phyloP scores from a whole-genome alignment of 805 yeast species.

The Saccharomycopsis sp. region DNA sequence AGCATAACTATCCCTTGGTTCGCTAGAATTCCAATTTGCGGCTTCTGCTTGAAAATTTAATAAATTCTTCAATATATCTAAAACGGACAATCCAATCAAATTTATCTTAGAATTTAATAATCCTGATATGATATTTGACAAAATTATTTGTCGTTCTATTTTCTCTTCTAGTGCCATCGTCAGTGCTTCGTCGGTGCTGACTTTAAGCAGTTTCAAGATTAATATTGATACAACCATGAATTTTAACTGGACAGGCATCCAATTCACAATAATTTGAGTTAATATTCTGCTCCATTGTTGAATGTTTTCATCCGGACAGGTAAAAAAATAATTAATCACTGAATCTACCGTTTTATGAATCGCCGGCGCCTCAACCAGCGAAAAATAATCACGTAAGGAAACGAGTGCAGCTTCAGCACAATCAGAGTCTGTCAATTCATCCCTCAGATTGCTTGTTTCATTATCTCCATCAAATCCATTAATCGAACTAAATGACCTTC shows the following conservation, averaged over 20 bases:
- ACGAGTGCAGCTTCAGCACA: constrained; percentile 25
- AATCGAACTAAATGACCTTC: constrained; percentile 12
- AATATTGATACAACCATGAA: constrained; percentile 53
- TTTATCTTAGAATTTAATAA: constrained; percentile 71
- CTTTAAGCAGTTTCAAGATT: constrained; percentile 29
- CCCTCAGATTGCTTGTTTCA: constrained; percentile 15
- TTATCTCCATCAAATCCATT: constrained; percentile 16
- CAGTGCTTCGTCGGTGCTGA: neutral
- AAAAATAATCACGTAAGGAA: constrained; percentile 54
- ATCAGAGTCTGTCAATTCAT: constrained; percentile 15
- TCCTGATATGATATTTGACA: constrained; percentile 37
- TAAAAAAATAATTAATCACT: constrained; percentile 40
- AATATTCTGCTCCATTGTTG: constrained; percentile 49
- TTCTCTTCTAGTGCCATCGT: no score
- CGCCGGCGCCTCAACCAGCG: constrained; percentile 55
- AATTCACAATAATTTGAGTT: constrained; percentile 58
- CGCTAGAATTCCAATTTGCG: constrained; percentile 20
- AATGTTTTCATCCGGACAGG: constrained; percentile 23
- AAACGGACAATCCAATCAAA: constrained; percentile 79
- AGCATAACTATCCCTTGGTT: constrained; percentile 21
- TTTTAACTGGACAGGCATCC: constrained; percentile 76
- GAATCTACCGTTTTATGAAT: constrained; percentile 49
- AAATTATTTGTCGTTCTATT: no score
- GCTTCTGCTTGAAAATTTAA: constrained; percentile 39
- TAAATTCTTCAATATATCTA: constrained; percentile 64